phyloP scores from a whole-genome alignment of 257 asterid genomes.

The Solanum medicagineum region DNA sequence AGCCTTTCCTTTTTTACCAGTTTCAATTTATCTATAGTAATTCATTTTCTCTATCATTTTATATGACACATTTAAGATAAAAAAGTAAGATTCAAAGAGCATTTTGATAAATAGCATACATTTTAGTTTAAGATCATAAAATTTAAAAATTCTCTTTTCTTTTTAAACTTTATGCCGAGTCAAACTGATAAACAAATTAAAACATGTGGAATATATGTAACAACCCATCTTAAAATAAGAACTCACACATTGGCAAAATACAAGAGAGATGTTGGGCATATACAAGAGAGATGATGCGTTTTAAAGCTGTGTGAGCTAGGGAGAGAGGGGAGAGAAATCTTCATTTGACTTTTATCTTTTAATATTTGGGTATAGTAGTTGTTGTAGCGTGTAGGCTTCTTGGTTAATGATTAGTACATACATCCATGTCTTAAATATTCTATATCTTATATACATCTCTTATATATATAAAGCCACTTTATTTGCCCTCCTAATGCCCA shows the following conservation, averaged over 20 bases:
- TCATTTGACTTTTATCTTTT: not conserved
- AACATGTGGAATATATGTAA: not conserved
- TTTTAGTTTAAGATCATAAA: not conserved
- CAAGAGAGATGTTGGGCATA: too few relatives aligned
- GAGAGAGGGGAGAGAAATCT: not conserved
- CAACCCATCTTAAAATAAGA: too few relatives aligned
- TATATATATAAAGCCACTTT: not conserved
- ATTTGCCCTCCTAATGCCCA: not conserved
- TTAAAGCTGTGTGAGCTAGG: too few relatives aligned
- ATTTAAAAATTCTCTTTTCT: not conserved
- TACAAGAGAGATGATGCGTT: too few relatives aligned
- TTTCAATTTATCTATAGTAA: too few relatives aligned
- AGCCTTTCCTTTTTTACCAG: too few relatives aligned
- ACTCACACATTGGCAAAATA: too few relatives aligned
- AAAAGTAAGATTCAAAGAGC: not conserved
- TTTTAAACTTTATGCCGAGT: not conserved
- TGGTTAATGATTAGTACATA: not conserved
- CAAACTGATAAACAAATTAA: not conserved
- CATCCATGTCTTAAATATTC: not conserved
- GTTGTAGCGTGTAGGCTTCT: not conserved
- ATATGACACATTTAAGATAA: not conserved
- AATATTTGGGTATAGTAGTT: not conserved
- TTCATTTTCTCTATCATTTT: not conserved
- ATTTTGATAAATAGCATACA: not conserved
- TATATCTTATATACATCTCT: not conserved